Base-by-base conservation (phyloP, 2,329 filamentous ascomycete species). In the Fusarium abutilonis region DNA sequence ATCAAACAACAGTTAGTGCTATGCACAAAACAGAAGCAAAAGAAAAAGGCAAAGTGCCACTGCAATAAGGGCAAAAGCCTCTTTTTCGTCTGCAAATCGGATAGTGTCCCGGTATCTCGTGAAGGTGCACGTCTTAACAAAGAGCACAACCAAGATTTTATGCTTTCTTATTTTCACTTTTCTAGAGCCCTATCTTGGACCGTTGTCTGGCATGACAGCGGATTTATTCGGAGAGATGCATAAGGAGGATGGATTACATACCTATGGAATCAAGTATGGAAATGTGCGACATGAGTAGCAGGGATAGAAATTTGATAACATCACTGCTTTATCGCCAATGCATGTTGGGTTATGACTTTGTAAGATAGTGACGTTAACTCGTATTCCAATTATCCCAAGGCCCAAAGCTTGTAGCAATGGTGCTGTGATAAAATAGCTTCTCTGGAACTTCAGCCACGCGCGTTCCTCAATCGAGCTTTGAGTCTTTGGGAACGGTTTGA, bases 271-370 rank as follows among this genome's bases (percentile, higher is more conserved):
- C 35, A 46, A 29, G 47, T 52, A 63, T 35, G 56, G 34, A 45
- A 28, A 55, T 17, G 13, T 10, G 10, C 14, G 15, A 28, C 42
- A 36, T 36, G 45, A 36, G 9, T 45, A 50, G 61, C 42, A 42
- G 42, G 44, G 46, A 58, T 55, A 56, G 35, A 32, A 51, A 65
- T 59, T 42, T 59, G 52, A 46, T 31, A 36, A 63, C 19, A 41
- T 45, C 41, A 23, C 40, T 36, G 36, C 38, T 65, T 23, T 10
- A 23, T 29, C 23, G 23, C 23, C 23, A 26, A 26, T 26, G 23
- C 23, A 8, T 26, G 23, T 26, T 26, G 2, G 23, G 23, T 26
- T 26, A 8, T 26, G 23, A 26, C 23, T 26, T 26, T 26, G 23
- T 26, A 26, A 7, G 23, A 26, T 26, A 26, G 8, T 26, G 23